phyloP scores from a whole-genome alignment of 2,329 filamentous ascomycete genomes.

The Diaporthe helianthi region DNA sequence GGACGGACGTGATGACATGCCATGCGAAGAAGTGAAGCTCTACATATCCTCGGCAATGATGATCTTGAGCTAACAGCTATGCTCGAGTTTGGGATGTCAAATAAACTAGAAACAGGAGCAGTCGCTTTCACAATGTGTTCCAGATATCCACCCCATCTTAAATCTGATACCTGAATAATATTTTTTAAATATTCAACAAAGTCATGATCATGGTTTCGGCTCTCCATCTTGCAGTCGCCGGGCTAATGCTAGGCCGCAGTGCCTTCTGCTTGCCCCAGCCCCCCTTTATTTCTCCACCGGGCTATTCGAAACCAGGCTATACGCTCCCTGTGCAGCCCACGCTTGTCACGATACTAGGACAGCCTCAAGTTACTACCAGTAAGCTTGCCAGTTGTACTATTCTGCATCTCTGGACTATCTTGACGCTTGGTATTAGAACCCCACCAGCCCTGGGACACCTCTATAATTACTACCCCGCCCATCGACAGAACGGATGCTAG shows the following conservation, averaged over 20 bases:
- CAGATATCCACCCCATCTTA: too few relatives aligned
- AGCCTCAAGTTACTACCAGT: background rate
- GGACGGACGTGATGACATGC: too few relatives aligned
- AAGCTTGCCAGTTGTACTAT: background rate
- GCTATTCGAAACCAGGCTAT: too few relatives aligned
- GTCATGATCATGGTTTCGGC: background rate
- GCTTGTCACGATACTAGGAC: too few relatives aligned
- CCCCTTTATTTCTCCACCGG: too few relatives aligned
- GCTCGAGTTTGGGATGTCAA: background rate
- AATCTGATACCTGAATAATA: too few relatives aligned
- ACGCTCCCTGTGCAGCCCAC: background rate
- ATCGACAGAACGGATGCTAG: background rate
- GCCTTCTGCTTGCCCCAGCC: constrained; percentile 1
- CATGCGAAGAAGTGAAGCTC: background rate
- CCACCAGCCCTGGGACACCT: background rate
- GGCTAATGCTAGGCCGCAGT: background rate
- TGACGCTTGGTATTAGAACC: background rate
- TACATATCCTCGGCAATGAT: background rate
- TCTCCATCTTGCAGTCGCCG: background rate
- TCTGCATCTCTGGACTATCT: too few relatives aligned
- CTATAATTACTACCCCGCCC: background rate
- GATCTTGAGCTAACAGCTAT: background rate
- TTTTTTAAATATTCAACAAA: too few relatives aligned
- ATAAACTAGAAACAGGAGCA: background rate
- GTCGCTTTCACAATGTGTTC: too few relatives aligned